Conservation (phyloP, 2,329 filamentous ascomycete species). For the Xylaria sp. region DNA sequence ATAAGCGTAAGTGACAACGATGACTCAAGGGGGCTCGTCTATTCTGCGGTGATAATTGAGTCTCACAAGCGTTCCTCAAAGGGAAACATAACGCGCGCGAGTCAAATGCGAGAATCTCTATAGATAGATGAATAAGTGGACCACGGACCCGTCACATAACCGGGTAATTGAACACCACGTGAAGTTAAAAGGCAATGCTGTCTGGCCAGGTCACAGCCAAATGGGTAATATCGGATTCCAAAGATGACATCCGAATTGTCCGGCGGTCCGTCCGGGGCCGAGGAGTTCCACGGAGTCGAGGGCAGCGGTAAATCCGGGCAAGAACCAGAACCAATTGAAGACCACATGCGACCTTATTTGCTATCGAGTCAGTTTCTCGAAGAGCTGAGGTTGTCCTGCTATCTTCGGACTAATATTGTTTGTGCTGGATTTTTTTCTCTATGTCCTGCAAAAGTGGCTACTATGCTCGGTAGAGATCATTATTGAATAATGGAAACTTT, state of each 20-base stretch:
- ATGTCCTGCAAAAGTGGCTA: background rate
- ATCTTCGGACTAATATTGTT: background rate
- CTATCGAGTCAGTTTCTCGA: background rate
- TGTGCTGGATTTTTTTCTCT: background rate
- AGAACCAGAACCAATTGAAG: background rate
- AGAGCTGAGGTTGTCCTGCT: background rate
- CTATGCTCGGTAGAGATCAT: background rate
- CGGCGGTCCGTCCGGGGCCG: background rate
- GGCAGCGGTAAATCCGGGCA: background rate
- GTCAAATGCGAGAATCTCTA: background rate
- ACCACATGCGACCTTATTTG: background rate
- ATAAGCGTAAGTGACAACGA: background rate
- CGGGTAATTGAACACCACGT: background rate
- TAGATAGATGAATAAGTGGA: background rate
- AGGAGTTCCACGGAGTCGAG: slow-evolving; percentile 4
- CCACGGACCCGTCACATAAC: too few relatives aligned
- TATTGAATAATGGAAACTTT: background rate
- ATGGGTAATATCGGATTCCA: background rate
- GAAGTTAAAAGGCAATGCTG: background rate
- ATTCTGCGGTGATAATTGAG: background rate
- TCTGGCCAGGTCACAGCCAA: too few relatives aligned
- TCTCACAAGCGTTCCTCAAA: slow-evolving; percentile 7
- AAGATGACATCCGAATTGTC: slow-evolving; percentile 1
- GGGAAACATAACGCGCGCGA: slow-evolving; percentile 10
- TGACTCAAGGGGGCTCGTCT: slow-evolving; percentile 7